A percentile compares a stretch with the other conserved stretches of the same genome.
Evolutionary conservation across 768 basidiomycete species (phyloP).

Genomic region (Pleurotus eryngii): DNA sequence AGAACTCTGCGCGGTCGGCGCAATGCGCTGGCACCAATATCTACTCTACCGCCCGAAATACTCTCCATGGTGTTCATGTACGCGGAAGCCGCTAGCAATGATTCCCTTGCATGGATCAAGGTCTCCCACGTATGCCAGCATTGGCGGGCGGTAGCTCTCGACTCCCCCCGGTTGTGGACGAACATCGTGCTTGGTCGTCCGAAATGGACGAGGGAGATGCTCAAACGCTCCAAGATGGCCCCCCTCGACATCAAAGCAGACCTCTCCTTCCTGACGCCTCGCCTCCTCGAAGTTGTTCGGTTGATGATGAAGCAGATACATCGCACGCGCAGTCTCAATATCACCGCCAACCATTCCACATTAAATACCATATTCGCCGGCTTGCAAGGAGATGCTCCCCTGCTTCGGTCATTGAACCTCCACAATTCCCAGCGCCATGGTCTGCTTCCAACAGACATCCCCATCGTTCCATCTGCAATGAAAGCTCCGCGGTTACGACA

Average conservation of each 20-base stretch:
- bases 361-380: neutral
- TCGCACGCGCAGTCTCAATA: constrained; percentile 30
- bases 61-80: constrained; percentile 34
- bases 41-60: constrained; percentile 39
- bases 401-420: constrained; percentile 28
- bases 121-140: constrained; percentile 37
- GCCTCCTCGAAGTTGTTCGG: constrained; percentile 23
- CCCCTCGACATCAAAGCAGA: constrained; percentile 26
- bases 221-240: constrained; percentile 41
- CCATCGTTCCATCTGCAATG: constrained; percentile 21
- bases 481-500: constrained; percentile 30
- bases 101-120: constrained; percentile 29
- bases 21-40: constrained; percentile 35
- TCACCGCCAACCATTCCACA: constrained; percentile 18
- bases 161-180: constrained; percentile 39
- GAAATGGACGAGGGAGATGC: constrained; percentile 38
- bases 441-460: constrained; percentile 15
- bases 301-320: constrained; percentile 27
- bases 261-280: constrained; percentile 22
- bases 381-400: constrained; percentile 20
- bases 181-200: constrained; percentile 28
- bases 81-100: constrained; percentile 2
- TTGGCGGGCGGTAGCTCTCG: constrained; percentile 43
- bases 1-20: constrained; percentile 30
- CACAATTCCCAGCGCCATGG: constrained; percentile 14